These are phyloP conservation scores for Gracilaria gracilis DNA, from an alignment of 23 red algal species.

Conservation along the genomic window DNA sequence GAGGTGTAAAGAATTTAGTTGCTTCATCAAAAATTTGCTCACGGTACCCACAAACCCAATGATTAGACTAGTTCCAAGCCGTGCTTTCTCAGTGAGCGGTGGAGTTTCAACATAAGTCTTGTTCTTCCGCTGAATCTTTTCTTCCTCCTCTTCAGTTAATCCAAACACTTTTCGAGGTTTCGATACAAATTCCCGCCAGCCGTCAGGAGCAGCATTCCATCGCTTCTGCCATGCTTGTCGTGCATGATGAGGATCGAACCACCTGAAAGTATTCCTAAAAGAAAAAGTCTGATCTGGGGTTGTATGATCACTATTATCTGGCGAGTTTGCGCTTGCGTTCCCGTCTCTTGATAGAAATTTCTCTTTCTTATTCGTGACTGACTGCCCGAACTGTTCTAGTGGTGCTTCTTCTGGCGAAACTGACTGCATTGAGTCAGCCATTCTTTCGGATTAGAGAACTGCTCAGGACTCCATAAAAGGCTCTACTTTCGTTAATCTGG, in stretches of 20 bases:
- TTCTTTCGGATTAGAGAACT: not conserved
- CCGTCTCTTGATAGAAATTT: not conserved
- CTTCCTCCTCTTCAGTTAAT: constrained; percentile 64
- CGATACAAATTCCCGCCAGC: constrained; percentile 54
- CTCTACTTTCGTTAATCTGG: not conserved
- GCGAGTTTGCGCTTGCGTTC: not conserved
- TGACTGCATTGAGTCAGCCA: constrained; percentile 30
- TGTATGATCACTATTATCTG: not conserved
- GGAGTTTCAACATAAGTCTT: constrained; percentile 65
- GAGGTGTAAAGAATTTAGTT: constrained; percentile 65
- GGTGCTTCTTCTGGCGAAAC: not conserved
- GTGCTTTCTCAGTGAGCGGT: constrained; percentile 33
- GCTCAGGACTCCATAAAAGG: not conserved
- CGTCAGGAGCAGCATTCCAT: constrained; percentile 56
- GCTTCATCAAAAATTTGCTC: constrained; percentile 76
- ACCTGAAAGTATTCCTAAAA: not conserved
- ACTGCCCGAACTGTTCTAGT: not conserved
- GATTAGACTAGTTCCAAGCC: constrained; percentile 54
- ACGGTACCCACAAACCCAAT: constrained; percentile 60
- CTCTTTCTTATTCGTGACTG: not conserved
- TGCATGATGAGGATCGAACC: constrained; percentile 20
- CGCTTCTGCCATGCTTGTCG: constrained; percentile 48
- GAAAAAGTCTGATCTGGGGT: not conserved
- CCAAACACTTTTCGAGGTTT: constrained; percentile 52
- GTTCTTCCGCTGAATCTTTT: constrained; percentile 56